Evolutionary conservation across 2,329 filamentous ascomycete species (phyloP).

Genomic region (Talaromyces sp.): DNA sequence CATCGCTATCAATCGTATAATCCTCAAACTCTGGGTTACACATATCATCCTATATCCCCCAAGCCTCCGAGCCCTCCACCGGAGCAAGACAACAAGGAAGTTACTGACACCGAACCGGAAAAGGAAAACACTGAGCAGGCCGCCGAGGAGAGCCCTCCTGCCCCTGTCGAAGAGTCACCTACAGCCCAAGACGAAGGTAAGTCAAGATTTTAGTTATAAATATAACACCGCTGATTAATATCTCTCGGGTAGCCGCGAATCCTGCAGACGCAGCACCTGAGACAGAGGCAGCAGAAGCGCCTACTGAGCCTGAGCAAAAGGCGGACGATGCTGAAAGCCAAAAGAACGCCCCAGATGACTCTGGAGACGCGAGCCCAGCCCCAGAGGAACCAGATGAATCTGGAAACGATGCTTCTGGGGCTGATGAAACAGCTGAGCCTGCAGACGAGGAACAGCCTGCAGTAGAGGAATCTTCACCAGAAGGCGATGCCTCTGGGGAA

Average conservation of each 20-base stretch:
- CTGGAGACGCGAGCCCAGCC: neutral
- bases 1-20: slow-evolving; percentile 41
- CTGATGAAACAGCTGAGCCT: slow-evolving; percentile 3
- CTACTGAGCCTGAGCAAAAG: slow-evolving; percentile 15
- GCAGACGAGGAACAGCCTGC: slow-evolving; percentile 1
- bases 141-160: slow-evolving; percentile 18
- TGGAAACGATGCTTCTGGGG: neutral
- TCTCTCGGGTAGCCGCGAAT: slow-evolving; percentile 14
- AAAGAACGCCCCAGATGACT: neutral
- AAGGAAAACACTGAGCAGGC: slow-evolving; percentile 21
- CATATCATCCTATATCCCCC: slow-evolving; percentile 30
- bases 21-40: slow-evolving; percentile 30
- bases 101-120: slow-evolving; percentile 27
- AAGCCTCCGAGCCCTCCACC: slow-evolving; percentile 27
- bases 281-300: slow-evolving; percentile 17
- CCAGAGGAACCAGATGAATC: neutral
- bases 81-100: slow-evolving; percentile 32
- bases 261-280: slow-evolving; percentile 22
- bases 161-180: slow-evolving; percentile 20
- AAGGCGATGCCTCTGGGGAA: slow-evolving; percentile 1
- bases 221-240: neutral
- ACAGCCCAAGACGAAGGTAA: slow-evolving; percentile 25
- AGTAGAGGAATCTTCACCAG: slow-evolving; percentile 10
- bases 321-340: slow-evolving; percentile 14
- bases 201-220: slow-evolving; percentile 7